phyloP scores from a whole-genome alignment of 345 rosid species.

The Stellera chamaejasme region DNA sequence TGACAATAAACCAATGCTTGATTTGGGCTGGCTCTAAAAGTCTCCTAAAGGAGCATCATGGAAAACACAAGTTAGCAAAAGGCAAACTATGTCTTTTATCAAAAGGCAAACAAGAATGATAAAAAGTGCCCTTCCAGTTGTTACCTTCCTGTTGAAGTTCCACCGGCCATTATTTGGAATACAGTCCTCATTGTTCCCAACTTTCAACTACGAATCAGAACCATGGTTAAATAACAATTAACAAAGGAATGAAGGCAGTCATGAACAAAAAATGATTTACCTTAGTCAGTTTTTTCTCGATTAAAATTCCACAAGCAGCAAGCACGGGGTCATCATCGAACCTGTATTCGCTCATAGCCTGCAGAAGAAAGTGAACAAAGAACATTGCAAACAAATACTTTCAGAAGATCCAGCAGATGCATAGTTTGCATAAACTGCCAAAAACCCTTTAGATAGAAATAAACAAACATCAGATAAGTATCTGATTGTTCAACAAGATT shows the following conservation, averaged over 20 bases:
- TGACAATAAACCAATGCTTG: slow-evolving; percentile 66
- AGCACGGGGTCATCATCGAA: slow-evolving; percentile 58
- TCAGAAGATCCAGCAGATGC: slow-evolving; percentile 10
- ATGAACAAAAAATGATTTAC: slow-evolving; percentile 22
- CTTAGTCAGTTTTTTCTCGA: slow-evolving; percentile 54
- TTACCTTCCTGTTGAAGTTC: slow-evolving; percentile 86
- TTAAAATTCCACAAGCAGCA: slow-evolving; percentile 57
- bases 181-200: slow-evolving; percentile 53
- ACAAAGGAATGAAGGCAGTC: background rate
- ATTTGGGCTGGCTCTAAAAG: slow-evolving; percentile 39
- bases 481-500: slow-evolving; percentile 63
- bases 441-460: slow-evolving; percentile 1
- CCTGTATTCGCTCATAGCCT: slow-evolving; percentile 51
- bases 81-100: background rate
- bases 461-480: slow-evolving; percentile 56
- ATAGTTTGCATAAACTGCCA: slow-evolving; percentile 3
- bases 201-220: slow-evolving; percentile 61
- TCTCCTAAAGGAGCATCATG: slow-evolving; percentile 30
- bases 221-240: background rate
- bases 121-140: slow-evolving; percentile 1
- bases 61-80: background rate
- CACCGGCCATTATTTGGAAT: slow-evolving; percentile 73
- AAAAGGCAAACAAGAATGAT: slow-evolving; percentile 1
- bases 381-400: background rate
- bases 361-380: slow-evolving; percentile 21